Conservation (phyloP, 768 basidiomycete species). For the Russula vinacea region DNA sequence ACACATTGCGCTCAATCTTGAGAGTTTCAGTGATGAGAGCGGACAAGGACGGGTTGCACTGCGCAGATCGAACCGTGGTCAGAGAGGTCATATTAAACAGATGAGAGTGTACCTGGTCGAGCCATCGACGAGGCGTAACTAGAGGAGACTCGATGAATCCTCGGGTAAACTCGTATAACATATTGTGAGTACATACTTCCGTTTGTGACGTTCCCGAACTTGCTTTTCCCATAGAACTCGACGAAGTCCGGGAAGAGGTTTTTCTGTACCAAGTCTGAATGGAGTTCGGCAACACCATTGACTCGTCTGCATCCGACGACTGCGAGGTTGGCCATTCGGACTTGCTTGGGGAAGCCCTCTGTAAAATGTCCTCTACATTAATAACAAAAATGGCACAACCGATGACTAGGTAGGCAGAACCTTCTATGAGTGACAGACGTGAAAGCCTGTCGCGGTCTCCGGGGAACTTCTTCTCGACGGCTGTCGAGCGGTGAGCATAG, state of each 20-base stretch:
- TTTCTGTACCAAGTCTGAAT: slow-evolving; percentile 81
- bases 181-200: slow-evolving; percentile 53
- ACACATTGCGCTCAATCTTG: slow-evolving; percentile 65
- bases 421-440: slow-evolving; percentile 92
- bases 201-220: slow-evolving; percentile 92
- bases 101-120: slow-evolving; percentile 57
- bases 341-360: slow-evolving; percentile 85
- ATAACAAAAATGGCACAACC: neutral
- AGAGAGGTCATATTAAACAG: neutral
- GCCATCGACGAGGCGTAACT: slow-evolving; percentile 93
- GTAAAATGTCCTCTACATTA: slow-evolving; percentile 2
- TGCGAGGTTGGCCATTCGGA: slow-evolving; percentile 90
- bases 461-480: slow-evolving; percentile 88
- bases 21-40: slow-evolving; percentile 82
- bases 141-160: neutral
- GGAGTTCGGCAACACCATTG: slow-evolving; percentile 97
- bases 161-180: neutral
- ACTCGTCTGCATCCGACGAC: slow-evolving; percentile 84
- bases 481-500: slow-evolving; percentile 38
- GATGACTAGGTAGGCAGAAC: slow-evolving; percentile 36
- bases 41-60: slow-evolving; percentile 87
- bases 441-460: slow-evolving; percentile 74
- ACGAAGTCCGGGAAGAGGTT: slow-evolving; percentile 91
- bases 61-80: slow-evolving; percentile 31
- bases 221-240: slow-evolving; percentile 85